Conservation (phyloP, 31 red algal species). For the Asparagopsis taxiformis region DNA sequence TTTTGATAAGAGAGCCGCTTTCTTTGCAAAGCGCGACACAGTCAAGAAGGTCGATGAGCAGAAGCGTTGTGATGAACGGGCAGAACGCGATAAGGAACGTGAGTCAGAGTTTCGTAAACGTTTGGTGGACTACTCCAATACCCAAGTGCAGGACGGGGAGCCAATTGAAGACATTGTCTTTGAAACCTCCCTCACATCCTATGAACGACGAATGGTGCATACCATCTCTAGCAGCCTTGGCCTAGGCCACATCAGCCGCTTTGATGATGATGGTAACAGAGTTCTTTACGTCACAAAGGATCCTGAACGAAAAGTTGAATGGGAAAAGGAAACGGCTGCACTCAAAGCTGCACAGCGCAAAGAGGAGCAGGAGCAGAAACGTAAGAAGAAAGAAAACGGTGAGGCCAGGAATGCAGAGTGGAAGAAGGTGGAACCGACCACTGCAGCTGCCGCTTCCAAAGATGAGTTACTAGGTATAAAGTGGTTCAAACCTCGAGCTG, state of each 20-base stretch:
- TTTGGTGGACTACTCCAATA: slow-evolving; percentile 30
- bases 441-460: neutral
- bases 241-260: slow-evolving; percentile 58
- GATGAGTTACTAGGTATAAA: slow-evolving; percentile 42
- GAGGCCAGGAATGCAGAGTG: neutral
- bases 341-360: slow-evolving; percentile 3
- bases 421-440: slow-evolving; percentile 20
- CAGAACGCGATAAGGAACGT: slow-evolving; percentile 41
- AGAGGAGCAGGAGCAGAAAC: slow-evolving; percentile 18
- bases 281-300: slow-evolving; percentile 64
- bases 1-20: slow-evolving; percentile 40
- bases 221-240: slow-evolving; percentile 23
- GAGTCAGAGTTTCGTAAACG: slow-evolving; percentile 47
- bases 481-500: slow-evolving; percentile 53
- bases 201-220: slow-evolving; percentile 73
- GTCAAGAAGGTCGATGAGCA: slow-evolving; percentile 36
- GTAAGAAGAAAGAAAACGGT: slow-evolving; percentile 22
- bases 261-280: slow-evolving; percentile 41
- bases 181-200: slow-evolving; percentile 59
- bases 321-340: slow-evolving; percentile 40
- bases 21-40: slow-evolving; percentile 51
- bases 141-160: slow-evolving; percentile 6
- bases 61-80: slow-evolving; percentile 20
- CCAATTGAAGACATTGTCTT: slow-evolving; percentile 51
- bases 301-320: slow-evolving; percentile 32